These are phyloP conservation scores for Fusarium sp. DNA, from an alignment of 2,329 filamentous ascomycete genomes.

Conservation along the genomic window DNA sequence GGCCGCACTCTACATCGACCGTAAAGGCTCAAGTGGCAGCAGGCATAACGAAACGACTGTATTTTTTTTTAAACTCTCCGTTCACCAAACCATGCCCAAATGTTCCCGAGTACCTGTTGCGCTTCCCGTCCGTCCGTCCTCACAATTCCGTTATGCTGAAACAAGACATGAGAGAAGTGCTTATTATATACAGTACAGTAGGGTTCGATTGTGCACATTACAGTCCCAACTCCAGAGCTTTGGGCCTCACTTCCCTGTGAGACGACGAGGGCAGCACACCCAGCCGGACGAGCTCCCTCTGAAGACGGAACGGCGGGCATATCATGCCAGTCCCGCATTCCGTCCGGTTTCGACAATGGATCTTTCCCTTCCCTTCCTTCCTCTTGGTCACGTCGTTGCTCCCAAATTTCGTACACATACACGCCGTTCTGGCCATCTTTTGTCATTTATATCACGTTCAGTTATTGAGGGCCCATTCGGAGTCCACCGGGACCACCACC, in stretches of 20 bases:
- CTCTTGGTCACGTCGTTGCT: constrained; percentile 23
- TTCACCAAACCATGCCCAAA: constrained; percentile 28
- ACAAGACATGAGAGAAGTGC: constrained; percentile 41
- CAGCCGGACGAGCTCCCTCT: constrained; percentile 30
- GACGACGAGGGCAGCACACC: constrained; percentile 24
- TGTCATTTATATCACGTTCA: constrained; percentile 37
- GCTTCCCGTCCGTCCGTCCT: constrained; percentile 23
- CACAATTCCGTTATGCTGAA: constrained; percentile 26
- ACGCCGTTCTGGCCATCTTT: constrained; percentile 32
- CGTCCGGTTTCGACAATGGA: constrained; percentile 29
- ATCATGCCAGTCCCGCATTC: constrained; percentile 18
- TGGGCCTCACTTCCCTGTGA: constrained; percentile 40
- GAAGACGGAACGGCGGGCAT: constrained; percentile 21
- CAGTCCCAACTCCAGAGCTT: constrained; percentile 45
- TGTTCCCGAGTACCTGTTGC: constrained; percentile 32
- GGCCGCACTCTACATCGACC: not conserved
- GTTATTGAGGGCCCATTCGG: constrained; percentile 51
- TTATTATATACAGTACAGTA: constrained; percentile 48
- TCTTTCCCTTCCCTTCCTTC: constrained; percentile 26
- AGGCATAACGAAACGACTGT: constrained; percentile 20
- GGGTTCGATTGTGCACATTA: constrained; percentile 45
- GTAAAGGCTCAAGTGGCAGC: not conserved
- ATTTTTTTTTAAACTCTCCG: constrained; percentile 13
- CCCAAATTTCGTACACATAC: constrained; percentile 46
- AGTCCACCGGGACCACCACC: constrained; percentile 52